Conservation (phyloP, 2,329 filamentous ascomycete genomes). For the Furcasterigmium sp. region DNA sequence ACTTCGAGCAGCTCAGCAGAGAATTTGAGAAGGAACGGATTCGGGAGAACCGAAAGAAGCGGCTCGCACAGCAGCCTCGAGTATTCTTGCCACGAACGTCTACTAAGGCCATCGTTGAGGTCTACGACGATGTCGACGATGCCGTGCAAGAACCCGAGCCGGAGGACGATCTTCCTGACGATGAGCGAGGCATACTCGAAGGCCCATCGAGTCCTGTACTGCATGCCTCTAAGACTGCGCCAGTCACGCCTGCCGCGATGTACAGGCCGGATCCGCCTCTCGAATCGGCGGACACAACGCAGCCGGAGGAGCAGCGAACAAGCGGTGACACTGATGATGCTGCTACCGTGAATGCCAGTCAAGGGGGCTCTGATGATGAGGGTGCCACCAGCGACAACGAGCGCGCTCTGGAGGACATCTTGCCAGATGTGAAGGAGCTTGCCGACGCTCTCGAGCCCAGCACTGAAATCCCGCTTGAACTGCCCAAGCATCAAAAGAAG, state of each 20-base stretch:
- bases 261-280: constrained; percentile 11
- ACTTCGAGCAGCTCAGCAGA: constrained; percentile 93
- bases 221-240: constrained; percentile 14
- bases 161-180: constrained; percentile 40
- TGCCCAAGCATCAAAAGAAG: constrained; percentile 88
- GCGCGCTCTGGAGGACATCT: constrained; percentile 61
- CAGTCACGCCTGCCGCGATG: constrained; percentile 8
- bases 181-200: not conserved
- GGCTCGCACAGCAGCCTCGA: constrained; percentile 72
- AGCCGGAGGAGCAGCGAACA: constrained; percentile 13
- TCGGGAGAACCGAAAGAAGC: constrained; percentile 69
- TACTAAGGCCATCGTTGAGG: constrained; percentile 92
- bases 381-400: constrained; percentile 68
- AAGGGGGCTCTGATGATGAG: constrained; percentile 65
- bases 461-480: constrained; percentile 60
- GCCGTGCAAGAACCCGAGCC: constrained; percentile 77
- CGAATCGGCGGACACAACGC: constrained; percentile 14
- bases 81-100: constrained; percentile 81
- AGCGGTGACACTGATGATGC: constrained; percentile 25
- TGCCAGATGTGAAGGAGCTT: constrained; percentile 57
- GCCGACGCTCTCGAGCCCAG: constrained; percentile 57
- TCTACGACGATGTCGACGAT: constrained; percentile 90
- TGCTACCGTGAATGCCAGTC: constrained; percentile 38
- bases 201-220: constrained; percentile 7
- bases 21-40: constrained; percentile 95